Evolutionary conservation across 2,329 filamentous ascomycete species (phyloP).

Genomic region (Fusarium caatingaense): DNA sequence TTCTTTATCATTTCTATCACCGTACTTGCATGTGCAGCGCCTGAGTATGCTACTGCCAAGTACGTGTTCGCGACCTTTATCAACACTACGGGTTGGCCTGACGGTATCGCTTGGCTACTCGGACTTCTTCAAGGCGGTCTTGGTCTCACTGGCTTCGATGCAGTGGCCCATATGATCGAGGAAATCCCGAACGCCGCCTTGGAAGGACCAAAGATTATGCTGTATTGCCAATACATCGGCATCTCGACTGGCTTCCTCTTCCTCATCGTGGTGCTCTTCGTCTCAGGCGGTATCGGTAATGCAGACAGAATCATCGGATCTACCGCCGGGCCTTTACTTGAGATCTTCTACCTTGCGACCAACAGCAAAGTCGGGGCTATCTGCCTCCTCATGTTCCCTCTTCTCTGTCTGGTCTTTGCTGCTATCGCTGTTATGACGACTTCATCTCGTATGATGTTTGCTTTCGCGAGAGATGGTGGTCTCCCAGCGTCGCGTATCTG

Average conservation of each 20-base stretch:
- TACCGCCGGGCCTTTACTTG: slow-evolving; percentile 67
- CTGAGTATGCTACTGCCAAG: slow-evolving; percentile 60
- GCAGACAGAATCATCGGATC: slow-evolving; percentile 61
- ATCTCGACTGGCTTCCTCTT: slow-evolving; percentile 72
- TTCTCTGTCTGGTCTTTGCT: slow-evolving; percentile 73
- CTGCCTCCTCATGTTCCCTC: slow-evolving; percentile 74
- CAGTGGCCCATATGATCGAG: slow-evolving; percentile 53
- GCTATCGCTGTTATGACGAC: slow-evolving; percentile 74
- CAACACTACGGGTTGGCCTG: slow-evolving; percentile 50
- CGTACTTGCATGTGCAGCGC: slow-evolving; percentile 71
- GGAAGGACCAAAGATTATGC: slow-evolving; percentile 51
- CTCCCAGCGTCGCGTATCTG: slow-evolving; percentile 71
- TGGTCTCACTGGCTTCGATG: slow-evolving; percentile 51
- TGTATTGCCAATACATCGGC: slow-evolving; percentile 72
- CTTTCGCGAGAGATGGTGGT: slow-evolving; percentile 73
- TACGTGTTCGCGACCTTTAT: slow-evolving; percentile 50
- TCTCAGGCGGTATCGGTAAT: slow-evolving; percentile 66
- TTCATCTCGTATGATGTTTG: slow-evolving; percentile 73
- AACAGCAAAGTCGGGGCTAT: slow-evolving; percentile 69
- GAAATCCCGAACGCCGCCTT: slow-evolving; percentile 49
- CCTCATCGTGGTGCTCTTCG: slow-evolving; percentile 71
- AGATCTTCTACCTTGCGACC: slow-evolving; percentile 73
- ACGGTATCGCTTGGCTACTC: slow-evolving; percentile 51
- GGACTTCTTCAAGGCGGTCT: slow-evolving; percentile 50
- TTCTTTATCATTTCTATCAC: slow-evolving; percentile 77